Evolutionary conservation across 148 eudicot species (phyloP), one percentile per base, ranked within the genome.

Genomic region (Bassia scoparia): DNA sequence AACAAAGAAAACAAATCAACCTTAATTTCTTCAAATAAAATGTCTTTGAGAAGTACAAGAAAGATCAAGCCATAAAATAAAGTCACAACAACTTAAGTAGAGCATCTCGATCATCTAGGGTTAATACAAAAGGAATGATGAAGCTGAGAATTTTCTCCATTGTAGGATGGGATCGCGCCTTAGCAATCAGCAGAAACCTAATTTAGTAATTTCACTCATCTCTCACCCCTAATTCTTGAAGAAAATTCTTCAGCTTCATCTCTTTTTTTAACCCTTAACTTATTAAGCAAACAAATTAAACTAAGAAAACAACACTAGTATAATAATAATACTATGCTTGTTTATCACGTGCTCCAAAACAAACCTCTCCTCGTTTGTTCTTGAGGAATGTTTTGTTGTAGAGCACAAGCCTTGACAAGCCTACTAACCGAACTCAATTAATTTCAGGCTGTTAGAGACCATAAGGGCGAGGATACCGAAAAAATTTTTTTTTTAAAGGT

Each of bases 211-310:
- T 61, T 61, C 15, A 18, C 13, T 17, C 11, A 20, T 70, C 24
- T 70, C 35, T 35, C 30, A 70, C 38, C 46, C 31, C 24, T 24
- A 70, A 30, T 48, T 46, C 27, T 38, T 43, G 81, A 77, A 81
- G 81, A 83, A 86, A 83, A 83, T 86, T 83, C 84, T 81, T 86
- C 71, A 81, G 86, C 88, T 83, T 86, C 88, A 86, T 68, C 73
- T 76, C 81, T 83, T 69, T 74, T 67, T 58, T 72, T 73, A 77
- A 49, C 74, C 68, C 73, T 62, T 54, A 55, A 43, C 66, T 54
- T 56, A 23, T 59, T 50, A 55, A 49, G 64, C 18, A 77, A 78
- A 64, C 76, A 62, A 67, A 26, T 17, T 48, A 15, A 17, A 18
- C 12, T 24, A 72, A 30, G 12, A 23, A 24, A 24, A 70, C 1